These are phyloP conservation scores for Byssochlamys sp. DNA, from an alignment of 2,329 filamentous ascomycete genomes.

Conservation along the genomic window DNA sequence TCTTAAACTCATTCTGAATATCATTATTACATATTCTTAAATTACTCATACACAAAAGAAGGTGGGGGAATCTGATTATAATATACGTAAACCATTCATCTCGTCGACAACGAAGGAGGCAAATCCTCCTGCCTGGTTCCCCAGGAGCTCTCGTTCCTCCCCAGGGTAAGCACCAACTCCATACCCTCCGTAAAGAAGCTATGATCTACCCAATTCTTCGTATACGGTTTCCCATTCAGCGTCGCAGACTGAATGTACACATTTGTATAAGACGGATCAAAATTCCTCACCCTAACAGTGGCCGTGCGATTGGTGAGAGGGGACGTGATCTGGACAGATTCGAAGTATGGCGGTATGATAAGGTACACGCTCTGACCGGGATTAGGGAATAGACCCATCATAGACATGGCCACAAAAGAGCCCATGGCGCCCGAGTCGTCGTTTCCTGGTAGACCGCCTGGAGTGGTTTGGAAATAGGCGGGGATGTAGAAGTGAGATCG, in stretches of 20 bases:
- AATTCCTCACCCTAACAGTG: constrained; percentile 47
- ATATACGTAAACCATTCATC: background rate
- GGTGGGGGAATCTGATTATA: background rate
- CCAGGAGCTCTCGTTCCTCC: constrained; percentile 53
- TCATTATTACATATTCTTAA: background rate
- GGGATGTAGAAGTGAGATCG: constrained; percentile 54
- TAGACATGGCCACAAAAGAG: constrained; percentile 50
- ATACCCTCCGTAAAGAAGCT: constrained; percentile 55
- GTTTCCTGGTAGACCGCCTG: constrained; percentile 52
- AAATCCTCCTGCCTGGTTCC: constrained; percentile 50
- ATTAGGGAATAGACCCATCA: constrained; percentile 59
- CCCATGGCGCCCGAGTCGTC: constrained; percentile 60
- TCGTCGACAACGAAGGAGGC: constrained; percentile 44
- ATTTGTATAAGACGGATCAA: constrained; percentile 45
- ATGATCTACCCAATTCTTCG: constrained; percentile 56
- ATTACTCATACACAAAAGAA: background rate
- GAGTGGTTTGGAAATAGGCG: constrained; percentile 45
- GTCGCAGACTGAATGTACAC: constrained; percentile 57
- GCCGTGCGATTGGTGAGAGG: constrained; percentile 49
- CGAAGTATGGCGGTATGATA: constrained; percentile 55
- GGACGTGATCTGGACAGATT: constrained; percentile 45
- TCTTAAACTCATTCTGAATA: too few relatives aligned
- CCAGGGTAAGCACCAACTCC: constrained; percentile 52
- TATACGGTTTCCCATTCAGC: constrained; percentile 49
- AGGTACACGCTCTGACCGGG: constrained; percentile 57